A percentile compares a stretch with the other conserved stretches of the same genome.
Conservation (phyloP, 306 rosid genomes). For the Abrus pulchellus region DNA sequence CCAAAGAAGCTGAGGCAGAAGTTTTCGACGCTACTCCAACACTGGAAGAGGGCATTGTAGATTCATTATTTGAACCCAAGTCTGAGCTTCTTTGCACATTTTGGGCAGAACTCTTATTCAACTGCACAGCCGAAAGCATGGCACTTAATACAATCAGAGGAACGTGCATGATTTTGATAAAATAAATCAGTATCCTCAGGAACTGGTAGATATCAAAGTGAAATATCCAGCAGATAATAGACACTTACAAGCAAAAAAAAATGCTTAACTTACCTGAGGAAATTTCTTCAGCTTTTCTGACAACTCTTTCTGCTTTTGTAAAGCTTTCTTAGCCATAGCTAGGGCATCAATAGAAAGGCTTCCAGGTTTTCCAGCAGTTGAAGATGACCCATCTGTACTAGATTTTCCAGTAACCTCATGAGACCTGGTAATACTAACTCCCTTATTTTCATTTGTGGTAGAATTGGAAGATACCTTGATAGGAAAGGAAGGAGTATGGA, state of each 20-base stretch:
- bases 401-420: conserved; percentile 99
- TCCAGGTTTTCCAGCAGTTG: conserved; percentile 93
- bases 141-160: conserved; percentile 47
- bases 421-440: conserved; percentile 98
- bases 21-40: conserved; percentile 51
- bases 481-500: conserved; percentile 71
- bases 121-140: conserved; percentile 59
- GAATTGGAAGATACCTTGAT: conserved; percentile 96
- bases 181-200: not conserved
- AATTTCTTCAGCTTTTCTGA: conserved; percentile 79
- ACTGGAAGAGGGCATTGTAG: conserved; percentile 47
- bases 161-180: conserved; percentile 8
- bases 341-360: conserved; percentile 82
- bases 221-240: conserved; percentile 18
- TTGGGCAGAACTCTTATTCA: conserved; percentile 68
- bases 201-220: not conserved
- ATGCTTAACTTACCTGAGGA: conserved; percentile 66
- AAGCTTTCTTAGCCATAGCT: conserved; percentile 88
- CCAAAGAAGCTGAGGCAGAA: conserved; percentile 54
- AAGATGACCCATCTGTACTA: conserved; percentile 99
- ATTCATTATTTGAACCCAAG: conserved; percentile 58
- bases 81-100: conserved; percentile 57
- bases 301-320: conserved; percentile 84
- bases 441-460: conserved; percentile 99
- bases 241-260: conserved; percentile 27